Base-by-base conservation (phyloP, 2,329 filamentous ascomycete species). In the Penicillium nordicum region DNA sequence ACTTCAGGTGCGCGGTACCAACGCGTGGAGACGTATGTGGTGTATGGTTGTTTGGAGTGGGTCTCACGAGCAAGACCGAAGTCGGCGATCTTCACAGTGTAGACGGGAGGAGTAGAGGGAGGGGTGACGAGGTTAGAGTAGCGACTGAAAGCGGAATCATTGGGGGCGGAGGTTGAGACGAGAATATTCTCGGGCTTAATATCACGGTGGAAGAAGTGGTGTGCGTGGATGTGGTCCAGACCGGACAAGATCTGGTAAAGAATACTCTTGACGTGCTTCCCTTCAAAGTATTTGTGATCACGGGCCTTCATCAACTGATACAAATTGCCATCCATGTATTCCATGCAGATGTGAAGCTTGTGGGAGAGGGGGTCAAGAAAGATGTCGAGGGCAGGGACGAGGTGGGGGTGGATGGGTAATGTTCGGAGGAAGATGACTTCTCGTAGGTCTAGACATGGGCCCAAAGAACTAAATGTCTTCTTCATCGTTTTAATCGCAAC, bases 401-500 rank as follows among this genome's bases (percentile, higher is more conserved):
- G 84, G 74, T 99, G 94, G 66, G 87, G 85, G 71, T 99, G 94
- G 43, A 84, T 80, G 2, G 94, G 94, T 16, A 99, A 80, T 11
- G 92, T 93, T 69, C 91, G 88, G 45, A 99, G 80, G 76, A 99
- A 99, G 72, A 99, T 94, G 63, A 99, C 94, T 75, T 99, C 94
- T 60, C 94, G 88, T 52, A 99, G 84, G 75, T 99, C 94, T 62
- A 97, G 78, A 74, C 94, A 99, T 50, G 92, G 89, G 16, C 84
- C 79, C 71, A 97, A 92, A 1, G 90, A 96, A 67, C 97, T 92
- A 68, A 97, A 99, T 0, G 89, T 92, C 84, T 99, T 99, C 83
- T 99, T 99, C 94, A 99, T 99, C 6, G 94, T 97, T 79, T 99
- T 99, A 78, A 99, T 97, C 42, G 94, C 94, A 68, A 99, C 89